Conservation (phyloP, 2,329 filamentous ascomycete genomes). For the Fusarium sp. region DNA sequence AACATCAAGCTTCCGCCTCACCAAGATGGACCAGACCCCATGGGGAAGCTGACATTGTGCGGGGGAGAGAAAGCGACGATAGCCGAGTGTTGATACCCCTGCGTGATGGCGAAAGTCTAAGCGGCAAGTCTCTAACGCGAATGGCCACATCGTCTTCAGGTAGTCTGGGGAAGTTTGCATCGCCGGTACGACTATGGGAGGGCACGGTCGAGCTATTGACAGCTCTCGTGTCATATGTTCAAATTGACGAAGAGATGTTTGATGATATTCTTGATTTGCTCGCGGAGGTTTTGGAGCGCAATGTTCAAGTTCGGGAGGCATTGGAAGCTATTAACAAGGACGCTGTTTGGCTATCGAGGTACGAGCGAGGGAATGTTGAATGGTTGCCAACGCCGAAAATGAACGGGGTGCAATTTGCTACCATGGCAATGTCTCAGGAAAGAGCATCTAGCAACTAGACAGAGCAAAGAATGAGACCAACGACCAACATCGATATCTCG, state of each 20-base stretch:
- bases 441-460: slow-evolving; percentile 2
- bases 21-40: slow-evolving; percentile 20
- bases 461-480: slow-evolving; percentile 13
- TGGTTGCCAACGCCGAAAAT: slow-evolving; percentile 53
- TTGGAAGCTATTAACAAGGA: slow-evolving; percentile 76
- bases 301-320: slow-evolving; percentile 62
- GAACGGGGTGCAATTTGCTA: slow-evolving; percentile 56
- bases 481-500: slow-evolving; percentile 14
- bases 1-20: slow-evolving; percentile 51
- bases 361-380: slow-evolving; percentile 57
- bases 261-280: slow-evolving; percentile 77
- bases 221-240: slow-evolving; percentile 70
- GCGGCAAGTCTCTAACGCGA: slow-evolving; percentile 25
- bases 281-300: slow-evolving; percentile 58
- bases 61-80: slow-evolving; percentile 29
- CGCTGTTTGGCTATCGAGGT: slow-evolving; percentile 77
- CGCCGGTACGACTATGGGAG: slow-evolving; percentile 72
- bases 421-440: slow-evolving; percentile 40
- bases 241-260: slow-evolving; percentile 74
- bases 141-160: slow-evolving; percentile 37
- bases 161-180: slow-evolving; percentile 68
- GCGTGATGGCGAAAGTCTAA: slow-evolving; percentile 39
- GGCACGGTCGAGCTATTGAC: slow-evolving; percentile 69
- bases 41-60: slow-evolving; percentile 36
- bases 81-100: slow-evolving; percentile 51